Evolutionary conservation across 805 yeast genomes (phyloP), one percentile per base, ranked within the genome.

Genomic region (Lipomyces chichibuensis): DNA sequence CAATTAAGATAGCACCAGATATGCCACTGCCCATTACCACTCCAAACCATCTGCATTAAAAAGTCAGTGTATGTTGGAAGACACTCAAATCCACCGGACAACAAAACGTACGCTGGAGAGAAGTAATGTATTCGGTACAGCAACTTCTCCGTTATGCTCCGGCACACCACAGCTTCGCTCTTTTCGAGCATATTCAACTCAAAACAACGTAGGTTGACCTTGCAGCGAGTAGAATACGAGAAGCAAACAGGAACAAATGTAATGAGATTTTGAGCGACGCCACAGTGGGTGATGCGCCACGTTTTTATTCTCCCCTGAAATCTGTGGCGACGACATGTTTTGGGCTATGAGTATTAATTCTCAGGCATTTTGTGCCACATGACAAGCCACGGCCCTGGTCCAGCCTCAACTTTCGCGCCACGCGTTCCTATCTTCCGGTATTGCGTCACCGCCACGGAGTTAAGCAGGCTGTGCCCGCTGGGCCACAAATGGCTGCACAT

Each of bases 11-110:
- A 51, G 84, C 75, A 3, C 90, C 80, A 0, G 91, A 80, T 52
- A 92, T 90, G 1, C 97, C 97, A 2, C 88, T 84, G 1, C 96
- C 97, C 97, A 92, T 92, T n/a, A 87, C 84, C 59, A 86, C 81
- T 32, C 89, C 88, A 77, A 88, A 91, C 83, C 87, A 88, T 53
- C 73, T 70, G 53, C 13, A 17, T 11, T n/a, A 11, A 35, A 9
- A 54, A 1, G 57, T 29, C 33, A 14, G 51, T 14, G 25, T 52
- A n/a, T 23, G n/a, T 13, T 5, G 20, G 7, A 17, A 29, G 27
- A 35, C n/a, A 3, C 20, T n/a, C 13, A 27, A 17, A 33, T 54
- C 32, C 32, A 23, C 13, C n/a, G 20, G 5, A 35, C 8, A 2
- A 35, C 8, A 6, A 13, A 5, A 61, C 74, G 5, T 65, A 71